These are phyloP conservation scores for Striga hermonthica DNA, from an alignment of 305 asterid species.

Conservation along the genomic window DNA sequence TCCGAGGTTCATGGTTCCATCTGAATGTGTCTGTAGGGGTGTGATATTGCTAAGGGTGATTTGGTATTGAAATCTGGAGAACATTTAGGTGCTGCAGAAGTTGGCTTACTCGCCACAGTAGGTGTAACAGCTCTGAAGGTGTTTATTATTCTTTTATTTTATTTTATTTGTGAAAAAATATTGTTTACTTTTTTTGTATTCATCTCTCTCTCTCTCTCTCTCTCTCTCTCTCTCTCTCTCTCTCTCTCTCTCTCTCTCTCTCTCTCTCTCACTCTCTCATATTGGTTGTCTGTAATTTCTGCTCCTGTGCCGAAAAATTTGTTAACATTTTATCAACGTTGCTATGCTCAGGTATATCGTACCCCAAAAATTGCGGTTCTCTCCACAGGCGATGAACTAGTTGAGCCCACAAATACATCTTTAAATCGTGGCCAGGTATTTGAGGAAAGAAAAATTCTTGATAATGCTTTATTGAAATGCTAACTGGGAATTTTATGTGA, in stretches of 20 bases:
- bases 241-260: too few relatives aligned
- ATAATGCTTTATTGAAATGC: too few relatives aligned
- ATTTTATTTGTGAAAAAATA: too few relatives aligned
- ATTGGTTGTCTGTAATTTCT: conserved; percentile 29
- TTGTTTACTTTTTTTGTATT: too few relatives aligned
- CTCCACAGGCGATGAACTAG: conserved; percentile 96
- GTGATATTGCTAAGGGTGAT: conserved; percentile 74
- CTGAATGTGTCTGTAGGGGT: conserved; percentile 53
- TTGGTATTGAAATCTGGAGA: conserved; percentile 80
- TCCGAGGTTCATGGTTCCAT: not conserved
- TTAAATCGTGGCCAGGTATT: conserved; percentile 85
- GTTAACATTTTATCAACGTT: conserved; percentile 29
- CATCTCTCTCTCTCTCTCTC: conserved; percentile 12
- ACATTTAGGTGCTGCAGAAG: conserved; percentile 74
- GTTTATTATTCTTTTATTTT: conserved; percentile 14
- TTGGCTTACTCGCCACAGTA: conserved; percentile 87
- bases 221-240: conserved; percentile 9
- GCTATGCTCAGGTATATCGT: conserved; percentile 58
- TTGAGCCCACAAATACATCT: conserved; percentile 55
- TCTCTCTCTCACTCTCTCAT: conserved; percentile 13
- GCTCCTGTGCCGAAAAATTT: conserved; percentile 24
- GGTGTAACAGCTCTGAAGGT: conserved; percentile 73
- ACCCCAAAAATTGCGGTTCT: conserved; percentile 75
- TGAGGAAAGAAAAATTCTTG: not conserved
- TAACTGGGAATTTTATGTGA: conserved; percentile 7